phyloP scores from a whole-genome alignment of 345 rosid species.

The Citrus trifoliata region DNA sequence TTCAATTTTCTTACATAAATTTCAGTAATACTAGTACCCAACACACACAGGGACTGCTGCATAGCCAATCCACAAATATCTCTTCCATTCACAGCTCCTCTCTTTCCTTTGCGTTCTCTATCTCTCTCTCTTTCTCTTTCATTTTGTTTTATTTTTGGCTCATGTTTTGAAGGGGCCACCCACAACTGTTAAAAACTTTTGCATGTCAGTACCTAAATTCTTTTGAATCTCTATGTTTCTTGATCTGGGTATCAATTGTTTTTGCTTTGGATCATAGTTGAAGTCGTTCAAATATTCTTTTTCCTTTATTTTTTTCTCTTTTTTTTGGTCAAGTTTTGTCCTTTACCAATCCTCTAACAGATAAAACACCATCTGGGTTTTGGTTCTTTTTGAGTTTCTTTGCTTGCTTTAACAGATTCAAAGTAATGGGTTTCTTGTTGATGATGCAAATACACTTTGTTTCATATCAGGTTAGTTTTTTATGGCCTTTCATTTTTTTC shows the following conservation, averaged over 20 bases:
- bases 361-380: conserved; percentile 20
- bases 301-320: conserved; percentile 13
- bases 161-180: conserved; percentile 15
- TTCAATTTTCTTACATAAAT: conserved; percentile 1
- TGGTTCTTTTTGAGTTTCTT: conserved; percentile 13
- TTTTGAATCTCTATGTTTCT: conserved; percentile 27
- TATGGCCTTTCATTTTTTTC: not conserved
- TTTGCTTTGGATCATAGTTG: conserved; percentile 29
- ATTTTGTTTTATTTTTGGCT: conserved; percentile 3
- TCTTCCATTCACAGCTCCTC: conserved; percentile 15
- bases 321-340: not conserved
- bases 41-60: conserved; percentile 13
- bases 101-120: not conserved
- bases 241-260: conserved; percentile 37
- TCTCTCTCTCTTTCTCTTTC: conserved; percentile 4
- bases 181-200: not conserved
- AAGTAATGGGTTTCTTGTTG: conserved; percentile 28
- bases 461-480: conserved; percentile 34
- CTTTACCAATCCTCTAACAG: conserved; percentile 6
- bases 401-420: conserved; percentile 29
- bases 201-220: conserved; percentile 18
- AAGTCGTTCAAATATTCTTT: conserved; percentile 12
- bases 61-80: conserved; percentile 47
- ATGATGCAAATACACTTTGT: conserved; percentile 26
- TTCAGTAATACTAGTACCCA: not conserved